Evolutionary conservation across 257 asterid species (phyloP), one percentile per base, ranked within the genome.

Genomic region (Solanum ahanhuiri): DNA sequence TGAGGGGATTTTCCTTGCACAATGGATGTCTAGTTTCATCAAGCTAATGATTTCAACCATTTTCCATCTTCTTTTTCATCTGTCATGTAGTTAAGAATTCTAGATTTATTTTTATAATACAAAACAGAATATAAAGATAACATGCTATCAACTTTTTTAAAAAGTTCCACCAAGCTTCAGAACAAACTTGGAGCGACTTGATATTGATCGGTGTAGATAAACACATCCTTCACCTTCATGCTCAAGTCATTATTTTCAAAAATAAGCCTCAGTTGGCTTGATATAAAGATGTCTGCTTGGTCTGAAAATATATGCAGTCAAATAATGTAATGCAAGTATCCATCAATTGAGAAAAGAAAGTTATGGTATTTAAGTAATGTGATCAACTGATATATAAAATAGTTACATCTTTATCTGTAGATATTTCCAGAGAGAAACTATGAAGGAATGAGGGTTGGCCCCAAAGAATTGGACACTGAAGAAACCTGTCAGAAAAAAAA

Each of bases 381-480:
- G 67, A 79, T 81, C 0, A 9, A 48, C 69, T 81, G 57, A 12
- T 51, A 81, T 86, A 57, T 76, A 77, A 57, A 75, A 57, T 33
- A 35, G 72, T 73, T 86, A 75, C 87, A 85, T 70, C 63, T 57
- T 57, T 35, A 86, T 73, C 66, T 86, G 83, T 85, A 57, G 20
- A 39, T 37, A 43, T n/a, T 66, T 84, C 75, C 33, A 45, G 63
- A 85, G 72, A 63, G 8, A 28, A 37, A 63, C 28, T 76, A 39
- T 6, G 67, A 86, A 86, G 85, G 81, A 86, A 86, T 43, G 88
- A 79, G 39, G 70, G 85, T 12, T 37, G 84, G 83, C 66, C 85
- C 77, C 88, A 75, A 77, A 86, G 85, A 86, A 75, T 75, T 5
- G 79, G 84, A 60, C 85, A 86, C 43, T 76, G 88, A 48, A 86